Conservation (phyloP, 352 stramenopile genomes). For the Phytophthora crassamura region DNA sequence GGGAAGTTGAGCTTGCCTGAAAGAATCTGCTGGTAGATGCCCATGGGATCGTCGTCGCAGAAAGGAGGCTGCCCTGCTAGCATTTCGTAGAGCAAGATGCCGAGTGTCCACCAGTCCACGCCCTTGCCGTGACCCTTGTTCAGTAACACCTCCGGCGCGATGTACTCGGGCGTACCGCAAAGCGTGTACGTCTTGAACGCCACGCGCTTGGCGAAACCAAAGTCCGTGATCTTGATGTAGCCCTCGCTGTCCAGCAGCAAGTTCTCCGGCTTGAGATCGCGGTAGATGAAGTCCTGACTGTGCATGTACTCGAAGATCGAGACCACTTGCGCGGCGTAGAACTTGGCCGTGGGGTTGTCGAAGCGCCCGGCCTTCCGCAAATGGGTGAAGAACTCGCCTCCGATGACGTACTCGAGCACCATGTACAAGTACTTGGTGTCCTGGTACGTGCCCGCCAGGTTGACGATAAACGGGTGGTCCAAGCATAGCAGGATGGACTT, state of each 20-base stretch:
- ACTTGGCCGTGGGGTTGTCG: slow-evolving; percentile 92
- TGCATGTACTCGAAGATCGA: slow-evolving; percentile 98
- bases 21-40: slow-evolving; percentile 96
- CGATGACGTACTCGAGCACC: slow-evolving; percentile 97
- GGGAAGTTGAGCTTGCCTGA: slow-evolving; percentile 95
- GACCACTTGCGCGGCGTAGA: slow-evolving; percentile 94
- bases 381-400: slow-evolving; percentile 98
- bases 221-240: slow-evolving; percentile 97
- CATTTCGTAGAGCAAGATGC: slow-evolving; percentile 98
- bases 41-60: slow-evolving; percentile 96
- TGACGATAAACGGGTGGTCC: slow-evolving; percentile 97
- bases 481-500: slow-evolving; percentile 95
- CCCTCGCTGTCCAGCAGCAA: slow-evolving; percentile 94
- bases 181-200: slow-evolving; percentile 96
- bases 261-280: slow-evolving; percentile 97
- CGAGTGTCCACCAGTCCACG: slow-evolving; percentile 97
- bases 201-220: slow-evolving; percentile 94
- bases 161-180: slow-evolving; percentile 94
- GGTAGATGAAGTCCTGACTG: slow-evolving; percentile 96
- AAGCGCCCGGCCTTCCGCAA: slow-evolving; percentile 94
- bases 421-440: slow-evolving; percentile 97
- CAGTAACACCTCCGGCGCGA: slow-evolving; percentile 91
- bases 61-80: slow-evolving; percentile 96
- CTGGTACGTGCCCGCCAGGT: slow-evolving; percentile 95
- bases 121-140: slow-evolving; percentile 92